These are phyloP conservation scores for Aspergillus uvarum DNA, from an alignment of 2,329 filamentous ascomycete genomes.

Conservation along the genomic window DNA sequence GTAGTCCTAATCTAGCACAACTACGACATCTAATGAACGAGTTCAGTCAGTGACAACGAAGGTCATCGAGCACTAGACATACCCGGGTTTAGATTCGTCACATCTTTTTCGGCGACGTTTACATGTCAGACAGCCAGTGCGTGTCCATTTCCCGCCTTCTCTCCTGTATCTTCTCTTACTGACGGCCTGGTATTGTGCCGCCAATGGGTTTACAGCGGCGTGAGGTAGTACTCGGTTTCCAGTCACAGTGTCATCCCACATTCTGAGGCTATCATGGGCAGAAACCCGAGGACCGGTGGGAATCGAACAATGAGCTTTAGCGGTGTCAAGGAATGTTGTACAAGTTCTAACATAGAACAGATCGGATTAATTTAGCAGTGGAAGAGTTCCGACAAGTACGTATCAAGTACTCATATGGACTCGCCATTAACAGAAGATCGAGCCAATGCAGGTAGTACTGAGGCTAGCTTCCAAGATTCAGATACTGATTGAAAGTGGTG, in stretches of 20 bases:
- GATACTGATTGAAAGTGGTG: too few relatives aligned
- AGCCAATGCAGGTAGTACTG: too few relatives aligned
- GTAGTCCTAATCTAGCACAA: conserved; percentile 34
- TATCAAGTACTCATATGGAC: too few relatives aligned
- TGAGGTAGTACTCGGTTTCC: not conserved
- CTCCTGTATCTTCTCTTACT: conserved; percentile 24
- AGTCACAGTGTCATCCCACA: not conserved
- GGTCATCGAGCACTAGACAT: not conserved
- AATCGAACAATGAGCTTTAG: too few relatives aligned
- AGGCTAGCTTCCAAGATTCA: too few relatives aligned
- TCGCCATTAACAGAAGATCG: too few relatives aligned
- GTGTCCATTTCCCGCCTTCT: conserved; percentile 37
- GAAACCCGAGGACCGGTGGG: too few relatives aligned
- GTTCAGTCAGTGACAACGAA: conserved; percentile 1
- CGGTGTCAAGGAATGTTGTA: too few relatives aligned
- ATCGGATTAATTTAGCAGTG: too few relatives aligned
- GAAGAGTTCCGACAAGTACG: too few relatives aligned
- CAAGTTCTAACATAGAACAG: too few relatives aligned
- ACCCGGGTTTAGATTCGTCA: conserved; percentile 41
- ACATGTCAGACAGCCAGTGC: conserved; percentile 42
- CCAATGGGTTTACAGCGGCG: not conserved
- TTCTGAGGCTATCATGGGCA: not conserved
- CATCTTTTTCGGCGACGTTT: conserved; percentile 41
- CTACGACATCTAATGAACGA: conserved; percentile 30
- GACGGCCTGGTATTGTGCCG: not conserved